These are phyloP conservation scores for Talaromyces liani DNA, from an alignment of 495 filamentous ascomycete species.

Conservation along the genomic window DNA sequence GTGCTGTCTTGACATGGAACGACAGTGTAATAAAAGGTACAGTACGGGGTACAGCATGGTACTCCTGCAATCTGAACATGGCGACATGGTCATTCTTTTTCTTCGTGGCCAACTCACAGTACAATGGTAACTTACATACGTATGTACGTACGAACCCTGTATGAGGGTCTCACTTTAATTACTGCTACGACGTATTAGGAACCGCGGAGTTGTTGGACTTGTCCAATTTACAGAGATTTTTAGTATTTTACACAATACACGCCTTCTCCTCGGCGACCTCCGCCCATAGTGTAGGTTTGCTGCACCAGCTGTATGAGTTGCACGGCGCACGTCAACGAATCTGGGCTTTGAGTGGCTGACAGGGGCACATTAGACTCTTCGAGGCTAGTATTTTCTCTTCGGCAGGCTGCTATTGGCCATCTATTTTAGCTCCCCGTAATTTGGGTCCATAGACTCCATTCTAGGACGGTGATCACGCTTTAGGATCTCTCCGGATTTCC, in stretches of 20 bases:
- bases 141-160: background rate
- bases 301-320: background rate
- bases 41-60: background rate
- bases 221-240: background rate
- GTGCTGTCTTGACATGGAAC: no score
- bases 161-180: background rate
- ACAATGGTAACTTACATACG: background rate
- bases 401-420: background rate
- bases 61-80: background rate
- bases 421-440: background rate
- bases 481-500: background rate
- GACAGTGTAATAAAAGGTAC: no score
- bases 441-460: background rate
- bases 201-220: background rate
- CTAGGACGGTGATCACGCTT: background rate
- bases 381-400: background rate
- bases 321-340: background rate
- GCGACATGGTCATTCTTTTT: background rate
- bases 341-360: background rate
- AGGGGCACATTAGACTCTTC: background rate
- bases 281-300: no score
- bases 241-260: background rate
- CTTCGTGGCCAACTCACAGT: background rate
- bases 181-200: background rate
- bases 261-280: constrained; percentile 2